Evolutionary conservation across 164 flowering plant genomes (phyloP).

Genomic region (Pachysandra terminalis): DNA sequence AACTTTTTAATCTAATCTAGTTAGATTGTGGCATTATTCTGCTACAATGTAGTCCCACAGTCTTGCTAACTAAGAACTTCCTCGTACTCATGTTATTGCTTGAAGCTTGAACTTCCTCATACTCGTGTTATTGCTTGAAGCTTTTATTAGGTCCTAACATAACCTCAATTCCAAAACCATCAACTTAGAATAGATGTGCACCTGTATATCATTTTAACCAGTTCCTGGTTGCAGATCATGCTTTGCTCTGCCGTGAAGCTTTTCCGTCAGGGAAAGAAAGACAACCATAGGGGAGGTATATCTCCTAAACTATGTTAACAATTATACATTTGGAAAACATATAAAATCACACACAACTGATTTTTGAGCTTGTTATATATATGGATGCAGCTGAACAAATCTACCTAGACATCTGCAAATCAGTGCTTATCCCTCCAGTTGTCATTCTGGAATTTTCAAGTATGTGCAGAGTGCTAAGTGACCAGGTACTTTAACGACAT

Average conservation of each 20-base stretch:
- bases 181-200: neutral
- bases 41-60: neutral
- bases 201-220: neutral
- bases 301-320: neutral
- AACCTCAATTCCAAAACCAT: neutral
- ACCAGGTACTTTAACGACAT: conserved; percentile 54
- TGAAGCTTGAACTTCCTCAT: too few relatives aligned
- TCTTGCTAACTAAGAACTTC: neutral
- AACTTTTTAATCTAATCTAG: neutral
- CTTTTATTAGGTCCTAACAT: too few relatives aligned
- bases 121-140: too few relatives aligned
- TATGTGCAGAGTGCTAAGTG: conserved; percentile 77
- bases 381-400: conserved; percentile 63
- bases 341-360: conserved; percentile 3
- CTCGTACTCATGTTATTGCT: too few relatives aligned
- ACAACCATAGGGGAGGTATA: conserved; percentile 71
- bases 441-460: conserved; percentile 65
- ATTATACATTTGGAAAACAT: neutral
- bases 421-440: conserved; percentile 52
- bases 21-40: neutral
- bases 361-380: conserved; percentile 4
- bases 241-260: conserved; percentile 83
- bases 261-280: conserved; percentile 64
- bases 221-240: conserved; percentile 47
- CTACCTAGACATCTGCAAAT: conserved; percentile 70